These are phyloP conservation scores for Fusarium coffeatum DNA, from an alignment of 2,329 filamentous ascomycete species.

Conservation along the genomic window DNA sequence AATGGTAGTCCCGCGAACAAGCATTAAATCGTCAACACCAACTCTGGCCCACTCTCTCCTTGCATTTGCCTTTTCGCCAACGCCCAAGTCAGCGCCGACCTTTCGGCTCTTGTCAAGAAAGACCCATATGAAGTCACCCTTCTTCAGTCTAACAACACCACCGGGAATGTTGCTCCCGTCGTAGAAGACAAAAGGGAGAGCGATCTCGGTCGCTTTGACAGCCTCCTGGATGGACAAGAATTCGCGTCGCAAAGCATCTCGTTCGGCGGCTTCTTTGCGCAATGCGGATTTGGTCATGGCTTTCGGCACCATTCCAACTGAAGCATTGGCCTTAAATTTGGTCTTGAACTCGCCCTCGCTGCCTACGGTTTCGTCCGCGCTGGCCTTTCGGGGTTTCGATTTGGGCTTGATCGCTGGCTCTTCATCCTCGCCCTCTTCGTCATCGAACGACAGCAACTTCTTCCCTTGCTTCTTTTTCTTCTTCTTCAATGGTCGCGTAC, in stretches of 20 bases:
- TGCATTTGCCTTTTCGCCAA: constrained; percentile 74
- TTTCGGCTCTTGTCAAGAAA: constrained; percentile 93
- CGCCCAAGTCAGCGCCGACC: constrained; percentile 84
- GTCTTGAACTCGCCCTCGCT: constrained; percentile 41
- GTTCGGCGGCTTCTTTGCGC: constrained; percentile 80
- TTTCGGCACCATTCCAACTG: constrained; percentile 75
- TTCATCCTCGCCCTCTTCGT: constrained; percentile 73
- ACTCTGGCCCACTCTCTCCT: constrained; percentile 90
- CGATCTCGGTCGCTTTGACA: constrained; percentile 88
- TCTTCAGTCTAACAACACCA: constrained; percentile 86
- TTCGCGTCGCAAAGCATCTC: constrained; percentile 82
- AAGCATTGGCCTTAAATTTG: constrained; percentile 71
- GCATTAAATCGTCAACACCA: constrained; percentile 93
- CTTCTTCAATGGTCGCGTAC: constrained; percentile 42
- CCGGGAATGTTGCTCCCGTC: constrained; percentile 91
- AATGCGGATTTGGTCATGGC: constrained; percentile 76
- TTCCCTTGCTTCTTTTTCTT: constrained; percentile 59
- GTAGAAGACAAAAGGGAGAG: constrained; percentile 96
- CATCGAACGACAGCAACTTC: constrained; percentile 71
- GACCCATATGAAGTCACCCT: constrained; percentile 92
- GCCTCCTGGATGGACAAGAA: constrained; percentile 86
- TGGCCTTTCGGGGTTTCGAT: constrained; percentile 52
- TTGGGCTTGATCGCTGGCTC: constrained; percentile 47
- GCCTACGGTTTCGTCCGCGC: constrained; percentile 49
- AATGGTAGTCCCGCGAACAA: constrained; percentile 90